Base-by-base conservation (phyloP, 208 protist genomes). In the Crithidia brevicula region DNA sequence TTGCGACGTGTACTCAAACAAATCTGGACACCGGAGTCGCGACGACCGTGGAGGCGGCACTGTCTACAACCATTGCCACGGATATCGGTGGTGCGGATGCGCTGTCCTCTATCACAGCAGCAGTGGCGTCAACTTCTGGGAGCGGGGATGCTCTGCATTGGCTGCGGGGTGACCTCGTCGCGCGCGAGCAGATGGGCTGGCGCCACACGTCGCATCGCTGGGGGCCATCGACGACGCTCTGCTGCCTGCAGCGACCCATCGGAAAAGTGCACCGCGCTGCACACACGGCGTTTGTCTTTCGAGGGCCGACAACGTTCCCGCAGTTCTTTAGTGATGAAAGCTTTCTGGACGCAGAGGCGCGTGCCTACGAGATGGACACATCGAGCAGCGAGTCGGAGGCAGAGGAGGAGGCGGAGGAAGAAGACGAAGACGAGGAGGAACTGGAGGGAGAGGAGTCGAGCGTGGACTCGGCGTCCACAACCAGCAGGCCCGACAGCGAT, bases 241-340 rank as follows among this genome's bases (percentile, higher is more conserved):
- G 30, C 50, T 86, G 62, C 43, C 25, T 70, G 46, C 62, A 54
- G 22, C 62, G 60, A 20, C 46, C 51, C 8, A 15, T 18, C 7
- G 72, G 68, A 3, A 54, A 66, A 9, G 72, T 61, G 1, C 70
- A 83, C 34, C 74, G 78, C 10, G 16, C 59, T 4, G 47, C 72
- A 23, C 78, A 88, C 64, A 58, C 57, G 40, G 66, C 69, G 15
- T 88, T 89, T 59, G 31, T 69, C 20, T 90, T 96, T 47, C 61
- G 69, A 34, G 79, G 83, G n/a, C 63, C 67, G 16, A 92, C 84
- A 23, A 90, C 67, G 0, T 93, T 96, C 65, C 72, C 91, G 2
- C 78, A 85, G 54, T 96, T 87, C 66, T 77, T 86, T 18, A 28
- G 52, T 8, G 65, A 77, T 46, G 70, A 84, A 9, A 70, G 76